Evolutionary conservation across 1,284 basidiomycete genomes (phyloP), one percentile per base, ranked within the genome.

Genomic region (Cryptococcus neoformans): DNA sequence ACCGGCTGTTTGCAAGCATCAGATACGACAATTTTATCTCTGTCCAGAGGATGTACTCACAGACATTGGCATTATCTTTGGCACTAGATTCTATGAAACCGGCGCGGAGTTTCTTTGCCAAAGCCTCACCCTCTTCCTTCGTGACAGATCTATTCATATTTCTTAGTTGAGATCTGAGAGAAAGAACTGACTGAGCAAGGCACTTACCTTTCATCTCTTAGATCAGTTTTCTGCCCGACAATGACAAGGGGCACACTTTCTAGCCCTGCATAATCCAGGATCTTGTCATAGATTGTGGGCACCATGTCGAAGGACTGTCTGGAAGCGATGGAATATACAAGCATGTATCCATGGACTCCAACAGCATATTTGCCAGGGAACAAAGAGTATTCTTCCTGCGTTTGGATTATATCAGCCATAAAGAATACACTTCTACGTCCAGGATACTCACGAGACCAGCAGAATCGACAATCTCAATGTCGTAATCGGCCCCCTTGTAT

Each of bases 401-500:
- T 51, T 35, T 14, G 47, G 14, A 37, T 34, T 21, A 28, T 28
- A 28, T 52, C 47, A 59, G 50, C 52, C 48, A 28, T 28, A 28
- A 28, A 28, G 28, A 28, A 28, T 28, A 28, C 4, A 4, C 28
- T 28, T 28, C 37, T 6, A 16, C 11, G 28, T 4, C 28, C 3
- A 5, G 21, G 28, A 44, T 6, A 67, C 79, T 63, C 40, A 81
- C 80, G 69, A 81, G 93, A 49, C 96, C 96, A 55, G 96, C 96
- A 59, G 94, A 97, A 79, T 99, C 96, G 73, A 99, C 92, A 80
- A 99, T 97, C 80, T 98, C 93, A 80, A 92, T 92, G 64, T 92
- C 86, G 73, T 91, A 98, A 65, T 93, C 88, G 46, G 84, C 81
- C 54, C 91, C 91, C 60, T 89, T 88, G 81, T 88, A 86, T 64